These are phyloP conservation scores for Hemileccinum rubropunctum DNA, from an alignment of 768 basidiomycete species.

Conservation along the genomic window DNA sequence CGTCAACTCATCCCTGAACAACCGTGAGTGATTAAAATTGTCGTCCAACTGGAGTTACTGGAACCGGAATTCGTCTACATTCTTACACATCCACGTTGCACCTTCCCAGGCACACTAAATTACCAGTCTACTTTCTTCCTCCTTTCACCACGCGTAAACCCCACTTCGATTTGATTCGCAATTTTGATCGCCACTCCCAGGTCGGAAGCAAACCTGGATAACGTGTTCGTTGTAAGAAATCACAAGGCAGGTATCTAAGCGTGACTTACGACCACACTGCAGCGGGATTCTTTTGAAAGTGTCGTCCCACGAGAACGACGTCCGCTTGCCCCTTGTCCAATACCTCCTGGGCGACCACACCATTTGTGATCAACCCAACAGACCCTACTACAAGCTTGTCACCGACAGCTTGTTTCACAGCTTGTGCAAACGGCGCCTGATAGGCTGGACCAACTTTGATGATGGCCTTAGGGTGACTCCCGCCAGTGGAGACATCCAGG, in stretches of 20 bases:
- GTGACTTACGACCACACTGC: slow-evolving; percentile 35
- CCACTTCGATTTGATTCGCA: slow-evolving; percentile 58
- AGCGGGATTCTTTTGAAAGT: slow-evolving; percentile 62
- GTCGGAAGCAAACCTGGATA: slow-evolving; percentile 47
- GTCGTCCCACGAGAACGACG: slow-evolving; percentile 47
- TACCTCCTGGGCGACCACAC: slow-evolving; percentile 42
- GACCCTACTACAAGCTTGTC: slow-evolving; percentile 35
- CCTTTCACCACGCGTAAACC: slow-evolving; percentile 33
- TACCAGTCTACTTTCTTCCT: slow-evolving; percentile 15
- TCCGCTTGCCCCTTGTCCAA: slow-evolving; percentile 44
- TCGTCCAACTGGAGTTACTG: too few species aligned
- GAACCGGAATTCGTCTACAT: background rate
- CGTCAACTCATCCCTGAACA: too few species aligned
- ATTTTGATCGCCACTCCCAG: slow-evolving; percentile 45
- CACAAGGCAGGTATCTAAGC: background rate
- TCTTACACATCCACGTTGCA: too few species aligned
- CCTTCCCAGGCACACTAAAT: background rate
- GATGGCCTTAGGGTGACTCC: slow-evolving; percentile 44
- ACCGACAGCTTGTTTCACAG: slow-evolving; percentile 47
- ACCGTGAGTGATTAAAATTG: too few species aligned
- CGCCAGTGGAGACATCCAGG: slow-evolving; percentile 69
- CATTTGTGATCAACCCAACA: slow-evolving; percentile 32
- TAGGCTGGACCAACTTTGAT: slow-evolving; percentile 32
- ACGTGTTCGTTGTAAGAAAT: background rate
- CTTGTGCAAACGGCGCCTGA: slow-evolving; percentile 58